Evolutionary conservation across 345 rosid species (phyloP).

Genomic region (Citrus inodora): DNA sequence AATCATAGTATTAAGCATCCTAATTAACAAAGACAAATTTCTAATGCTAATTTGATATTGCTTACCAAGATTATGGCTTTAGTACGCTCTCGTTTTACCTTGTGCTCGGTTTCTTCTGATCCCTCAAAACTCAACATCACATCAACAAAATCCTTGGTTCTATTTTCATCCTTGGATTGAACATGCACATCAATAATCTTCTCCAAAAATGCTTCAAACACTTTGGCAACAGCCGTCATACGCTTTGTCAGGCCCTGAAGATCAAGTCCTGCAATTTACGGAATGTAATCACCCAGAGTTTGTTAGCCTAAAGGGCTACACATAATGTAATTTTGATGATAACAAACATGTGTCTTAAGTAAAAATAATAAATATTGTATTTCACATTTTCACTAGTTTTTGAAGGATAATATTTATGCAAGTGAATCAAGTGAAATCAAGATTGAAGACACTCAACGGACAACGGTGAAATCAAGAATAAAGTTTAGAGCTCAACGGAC

Average conservation of each 20-base stretch:
- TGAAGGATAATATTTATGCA: too few species aligned
- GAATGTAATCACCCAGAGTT: conserved; percentile 29
- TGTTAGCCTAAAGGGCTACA: too few species aligned
- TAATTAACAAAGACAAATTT: too few species aligned
- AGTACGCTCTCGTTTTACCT: conserved; percentile 14
- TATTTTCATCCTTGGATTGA: conserved; percentile 12
- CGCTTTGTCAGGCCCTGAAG: conserved; percentile 22
- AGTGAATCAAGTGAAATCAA: too few species aligned
- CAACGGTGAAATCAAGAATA: too few species aligned
- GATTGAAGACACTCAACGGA: too few species aligned
- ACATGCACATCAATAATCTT: conserved; percentile 28
- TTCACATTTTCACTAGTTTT: too few species aligned
- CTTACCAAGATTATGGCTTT: conserved; percentile 18
- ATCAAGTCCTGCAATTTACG: conserved; percentile 23
- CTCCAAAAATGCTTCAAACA: conserved; percentile 29
- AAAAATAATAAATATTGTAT: too few species aligned
- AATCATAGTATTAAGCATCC: too few species aligned
- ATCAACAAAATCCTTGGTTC: conserved; percentile 30
- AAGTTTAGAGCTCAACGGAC: too few species aligned
- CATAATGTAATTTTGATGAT: too few species aligned
- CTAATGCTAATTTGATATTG: background rate
- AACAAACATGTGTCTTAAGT: too few species aligned
- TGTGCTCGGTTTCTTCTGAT: conserved; percentile 19
- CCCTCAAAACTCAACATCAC: conserved; percentile 24
- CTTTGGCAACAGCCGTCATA: conserved; percentile 30